Evolutionary conservation across 2,329 filamentous ascomycete species (phyloP), one percentile per base, ranked within the genome.

Genomic region (Raffaelea albimanens): DNA sequence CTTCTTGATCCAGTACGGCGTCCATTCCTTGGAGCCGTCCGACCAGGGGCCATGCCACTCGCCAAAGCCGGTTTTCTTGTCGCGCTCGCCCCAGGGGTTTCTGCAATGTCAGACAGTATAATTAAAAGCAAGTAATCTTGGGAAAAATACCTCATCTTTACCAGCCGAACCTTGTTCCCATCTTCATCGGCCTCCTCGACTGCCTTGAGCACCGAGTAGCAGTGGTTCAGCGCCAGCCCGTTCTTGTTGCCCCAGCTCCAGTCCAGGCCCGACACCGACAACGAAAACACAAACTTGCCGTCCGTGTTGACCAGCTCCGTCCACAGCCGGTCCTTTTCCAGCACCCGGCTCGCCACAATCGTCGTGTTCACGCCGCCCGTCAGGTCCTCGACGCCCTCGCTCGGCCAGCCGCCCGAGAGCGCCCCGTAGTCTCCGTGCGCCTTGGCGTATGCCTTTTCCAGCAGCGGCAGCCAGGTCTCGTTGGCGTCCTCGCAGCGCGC

Each of bases 361-460:
- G 75, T 70, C 2, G 73, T 74, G 0, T 73, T 76, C 8, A 81
- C 76, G 31, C 78, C 78, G 13, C 76, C 77, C 5, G 67, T 73
- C 48, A 74, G 63, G 57, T 77, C 64, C 50, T 73, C 70, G 18
- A 73, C 64, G 13, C 59, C 70, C 49, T 70, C 67, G 18, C 71
- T 80, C 4, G 80, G 73, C 59, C 78, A 85, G 0, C 82, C 83
- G 5, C 82, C 82, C 44, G 81, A 72, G 46, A 87, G 80, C 2
- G 82, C 71, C 22, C 72, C 73, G 52, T 83, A 88, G 56, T 87
- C 84, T 2, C 82, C 83, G 51, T 87, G 83, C 1, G 79, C 77
- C 59, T 88, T 88, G 16, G 84, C 83, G 57, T 83, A 87, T 8
- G 83, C 83, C 59, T 87, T 87, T 56, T 87, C 83, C 2, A 87